Percentiles rank a stretch among this genome's conserved stretches.
Evolutionary conservation across 1,284 basidiomycete genomes (phyloP).

Genomic region (Ganoderma sinense): DNA sequence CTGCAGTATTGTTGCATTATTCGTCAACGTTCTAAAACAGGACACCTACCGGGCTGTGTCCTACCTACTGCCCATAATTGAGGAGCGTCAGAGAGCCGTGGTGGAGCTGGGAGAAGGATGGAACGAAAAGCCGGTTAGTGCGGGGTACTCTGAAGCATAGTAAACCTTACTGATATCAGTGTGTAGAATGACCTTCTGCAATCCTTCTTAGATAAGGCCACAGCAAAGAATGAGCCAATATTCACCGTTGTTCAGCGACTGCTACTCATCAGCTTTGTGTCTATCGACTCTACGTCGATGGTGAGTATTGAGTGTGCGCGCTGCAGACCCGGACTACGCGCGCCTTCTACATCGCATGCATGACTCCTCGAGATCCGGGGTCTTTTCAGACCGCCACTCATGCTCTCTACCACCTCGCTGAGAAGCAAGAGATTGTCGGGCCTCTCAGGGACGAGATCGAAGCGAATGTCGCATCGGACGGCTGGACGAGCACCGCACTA

Average conservation of each 20-base stretch:
- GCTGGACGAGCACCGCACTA: constrained; percentile 54
- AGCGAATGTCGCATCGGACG: constrained; percentile 43
- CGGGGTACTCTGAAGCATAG: too few species aligned
- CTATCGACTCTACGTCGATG: too few species aligned
- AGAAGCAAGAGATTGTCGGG: constrained; percentile 46
- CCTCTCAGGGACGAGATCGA: constrained; percentile 55
- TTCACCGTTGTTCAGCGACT: too few species aligned
- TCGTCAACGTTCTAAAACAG: not conserved
- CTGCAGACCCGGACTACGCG: not conserved
- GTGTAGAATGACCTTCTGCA: too few species aligned
- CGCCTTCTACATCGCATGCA: constrained; percentile 3
- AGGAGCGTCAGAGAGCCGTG: not conserved
- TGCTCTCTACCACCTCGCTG: constrained; percentile 50
- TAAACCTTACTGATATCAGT: constrained; percentile 35
- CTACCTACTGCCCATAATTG: not conserved
- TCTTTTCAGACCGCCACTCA: constrained; percentile 43
- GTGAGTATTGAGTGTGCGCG: constrained; percentile 43
- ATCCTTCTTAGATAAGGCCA: too few species aligned
- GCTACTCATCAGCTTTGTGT: too few species aligned
- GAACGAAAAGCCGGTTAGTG: not conserved
- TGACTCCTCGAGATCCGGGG: too few species aligned
- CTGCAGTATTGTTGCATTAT: not conserved
- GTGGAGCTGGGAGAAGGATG: not conserved
- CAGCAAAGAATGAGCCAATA: too few species aligned
- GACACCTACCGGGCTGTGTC: not conserved